Base-by-base conservation (phyloP, 805 yeast species). In the Saturnispora bothae region DNA sequence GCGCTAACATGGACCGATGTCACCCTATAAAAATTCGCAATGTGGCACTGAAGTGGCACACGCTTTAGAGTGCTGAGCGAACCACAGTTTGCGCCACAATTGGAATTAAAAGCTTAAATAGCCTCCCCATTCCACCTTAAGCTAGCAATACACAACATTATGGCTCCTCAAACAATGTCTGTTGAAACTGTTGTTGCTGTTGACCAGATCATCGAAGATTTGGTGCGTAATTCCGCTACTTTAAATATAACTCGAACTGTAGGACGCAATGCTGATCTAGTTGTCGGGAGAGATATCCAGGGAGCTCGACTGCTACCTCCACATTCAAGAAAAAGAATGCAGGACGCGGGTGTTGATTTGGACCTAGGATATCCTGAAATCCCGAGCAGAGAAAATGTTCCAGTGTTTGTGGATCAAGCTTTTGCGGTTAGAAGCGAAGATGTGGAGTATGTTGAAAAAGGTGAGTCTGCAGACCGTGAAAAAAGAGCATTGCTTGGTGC, bases 391-490 rank as follows among this genome's bases (percentile, higher is more conserved):
- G 41, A 46, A 1, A 43, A 55, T 29, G 52, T 64, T 23, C 68
- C 69, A 5, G 44, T 52, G 27, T 65, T 49, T 46, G 44, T 65
- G 13, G 69, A 65, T 40, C 68, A 65, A 34, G 68, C 67, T 8
- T 42, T 38, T 29, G 57, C 49, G 6, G 56, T 61, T 33, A 59
- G 68, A 46, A 49, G 54, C 38, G 48, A 55, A 38, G 60, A 51
- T 22, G 48, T 44, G 28, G 56, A 54, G 16, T 65, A 56, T 42
- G 48, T 48, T 28, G 64, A 59, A 38, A 49, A 61, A 40, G 64
- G 56, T 30, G 43, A 44, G 36, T 43, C 40, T 37, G 68, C 69
- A 12, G 68, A 64, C 40, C 63, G 61, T 5, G 65, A 56, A 39
- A 63, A 63, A 54, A 63, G 58, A 45, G 63, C 67, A 2, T 45